Conservation (phyloP, 225 moss, liverwort and hornwort species). For the Pseudoscleropodium purum region DNA sequence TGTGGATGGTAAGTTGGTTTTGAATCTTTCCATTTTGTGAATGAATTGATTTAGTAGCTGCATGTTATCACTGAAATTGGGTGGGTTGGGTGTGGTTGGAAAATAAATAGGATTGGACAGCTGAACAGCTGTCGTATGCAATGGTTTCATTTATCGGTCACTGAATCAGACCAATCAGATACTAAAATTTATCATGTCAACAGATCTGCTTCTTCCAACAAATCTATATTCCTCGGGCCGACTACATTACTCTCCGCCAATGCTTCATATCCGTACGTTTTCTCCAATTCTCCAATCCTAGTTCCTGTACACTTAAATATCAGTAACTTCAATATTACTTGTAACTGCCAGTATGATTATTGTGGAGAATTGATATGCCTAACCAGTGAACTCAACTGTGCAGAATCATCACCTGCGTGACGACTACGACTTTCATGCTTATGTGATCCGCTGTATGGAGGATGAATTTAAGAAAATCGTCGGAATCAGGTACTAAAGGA, state of each 20-base stretch:
- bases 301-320: not conserved
- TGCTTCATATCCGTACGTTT: constrained; percentile 38
- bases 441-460: constrained; percentile 69
- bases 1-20: constrained; percentile 41
- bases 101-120: not conserved
- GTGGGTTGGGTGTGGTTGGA: not conserved
- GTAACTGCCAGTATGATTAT: not conserved
- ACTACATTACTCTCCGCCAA: constrained; percentile 60
- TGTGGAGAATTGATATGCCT: not conserved
- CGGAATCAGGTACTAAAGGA: constrained; percentile 18
- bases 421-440: constrained; percentile 52
- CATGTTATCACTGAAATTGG: not conserved
- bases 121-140: not conserved
- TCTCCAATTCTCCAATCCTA: not conserved
- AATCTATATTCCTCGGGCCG: constrained; percentile 40
- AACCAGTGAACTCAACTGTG: not conserved
- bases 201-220: constrained; percentile 77
- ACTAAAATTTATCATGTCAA: not conserved
- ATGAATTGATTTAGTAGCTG: not conserved
- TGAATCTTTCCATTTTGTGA: not conserved
- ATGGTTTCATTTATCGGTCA: not conserved
- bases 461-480: constrained; percentile 58
- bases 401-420: constrained; percentile 44
- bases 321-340: not conserved
- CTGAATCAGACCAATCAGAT: not conserved